Conservation (phyloP, 345 rosid genomes). For the Melaleuca quinquenervia region DNA sequence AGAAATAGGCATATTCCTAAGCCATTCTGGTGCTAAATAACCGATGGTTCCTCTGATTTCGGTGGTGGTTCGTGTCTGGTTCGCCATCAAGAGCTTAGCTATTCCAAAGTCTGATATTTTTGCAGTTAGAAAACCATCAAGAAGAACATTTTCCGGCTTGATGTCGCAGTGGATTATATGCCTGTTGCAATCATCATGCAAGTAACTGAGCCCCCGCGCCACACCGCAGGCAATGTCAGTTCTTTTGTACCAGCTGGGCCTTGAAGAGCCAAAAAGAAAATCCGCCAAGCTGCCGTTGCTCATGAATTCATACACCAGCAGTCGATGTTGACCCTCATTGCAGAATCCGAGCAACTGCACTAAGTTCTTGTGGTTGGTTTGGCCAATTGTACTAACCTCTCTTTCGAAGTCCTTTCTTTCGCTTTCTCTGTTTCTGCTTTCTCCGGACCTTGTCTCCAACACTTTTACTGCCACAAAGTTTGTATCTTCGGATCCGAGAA, state of each 20-base stretch:
- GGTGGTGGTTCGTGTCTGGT: neutral
- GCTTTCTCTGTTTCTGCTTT: neutral
- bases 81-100: neutral
- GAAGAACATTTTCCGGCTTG: slow-evolving; percentile 4
- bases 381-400: slow-evolving; percentile 13
- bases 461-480: slow-evolving; percentile 9
- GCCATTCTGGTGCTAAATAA: slow-evolving; percentile 8
- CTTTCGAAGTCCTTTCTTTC: slow-evolving; percentile 7
- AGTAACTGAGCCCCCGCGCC: slow-evolving; percentile 8
- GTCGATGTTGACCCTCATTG: slow-evolving; percentile 3
- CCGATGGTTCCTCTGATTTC: neutral
- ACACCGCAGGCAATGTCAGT: slow-evolving; percentile 3
- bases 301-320: slow-evolving; percentile 18
- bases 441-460: neutral
- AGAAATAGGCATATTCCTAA: neutral
- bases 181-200: slow-evolving; percentile 10
- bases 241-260: slow-evolving; percentile 8
- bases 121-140: neutral
- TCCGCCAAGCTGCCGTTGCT: slow-evolving; percentile 7
- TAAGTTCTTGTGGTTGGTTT: slow-evolving; percentile 22
- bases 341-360: slow-evolving; percentile 19
- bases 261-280: slow-evolving; percentile 4
- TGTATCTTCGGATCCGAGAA: neutral
- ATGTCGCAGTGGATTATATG: slow-evolving; percentile 3
- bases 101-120: slow-evolving; percentile 8